Percentiles rank a stretch among this genome's conserved stretches.
Conservation (phyloP, 1,139 yeast genomes). For the Fermentozyma sake region DNA sequence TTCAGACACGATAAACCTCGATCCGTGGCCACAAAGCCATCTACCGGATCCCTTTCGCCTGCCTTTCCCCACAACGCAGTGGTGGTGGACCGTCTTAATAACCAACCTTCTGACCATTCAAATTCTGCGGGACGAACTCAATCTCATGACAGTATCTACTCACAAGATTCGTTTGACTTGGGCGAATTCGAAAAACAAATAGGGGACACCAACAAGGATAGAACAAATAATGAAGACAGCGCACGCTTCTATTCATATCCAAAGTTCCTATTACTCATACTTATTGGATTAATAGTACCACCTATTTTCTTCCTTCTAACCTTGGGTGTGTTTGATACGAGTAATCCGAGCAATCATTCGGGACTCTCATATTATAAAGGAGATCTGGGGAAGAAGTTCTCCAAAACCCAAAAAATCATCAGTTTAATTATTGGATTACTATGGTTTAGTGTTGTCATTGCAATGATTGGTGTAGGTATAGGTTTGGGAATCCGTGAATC, state of each 20-base stretch:
- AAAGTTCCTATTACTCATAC: constrained; percentile 14
- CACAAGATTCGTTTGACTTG: constrained; percentile 6
- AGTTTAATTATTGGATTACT: constrained; percentile 29
- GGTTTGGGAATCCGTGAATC: constrained; percentile 29
- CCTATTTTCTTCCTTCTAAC: constrained; percentile 31
- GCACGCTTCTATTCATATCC: constrained; percentile 2
- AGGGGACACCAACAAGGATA: constrained; percentile 3
- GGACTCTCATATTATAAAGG: constrained; percentile 15
- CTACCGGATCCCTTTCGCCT: constrained; percentile 5
- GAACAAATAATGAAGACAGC: neutral
- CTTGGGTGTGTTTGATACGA: constrained; percentile 31
- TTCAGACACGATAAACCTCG: constrained; percentile 12
- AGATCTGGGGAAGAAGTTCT: constrained; percentile 18
- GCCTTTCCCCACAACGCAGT: constrained; percentile 3
- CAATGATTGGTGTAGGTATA: constrained; percentile 41
- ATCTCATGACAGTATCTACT: neutral
- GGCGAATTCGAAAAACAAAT: constrained; percentile 8
- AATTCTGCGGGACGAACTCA: neutral
- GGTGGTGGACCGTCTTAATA: too few relatives aligned
- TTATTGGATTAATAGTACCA: constrained; percentile 29
- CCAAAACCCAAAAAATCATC: constrained; percentile 27
- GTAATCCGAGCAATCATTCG: constrained; percentile 12
- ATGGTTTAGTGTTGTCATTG: constrained; percentile 31
- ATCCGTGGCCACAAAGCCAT: constrained; percentile 5
- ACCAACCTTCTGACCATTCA: too few relatives aligned